phyloP scores from a whole-genome alignment of 1,284 basidiomycete genomes.

The Anthracocystis setariae region DNA sequence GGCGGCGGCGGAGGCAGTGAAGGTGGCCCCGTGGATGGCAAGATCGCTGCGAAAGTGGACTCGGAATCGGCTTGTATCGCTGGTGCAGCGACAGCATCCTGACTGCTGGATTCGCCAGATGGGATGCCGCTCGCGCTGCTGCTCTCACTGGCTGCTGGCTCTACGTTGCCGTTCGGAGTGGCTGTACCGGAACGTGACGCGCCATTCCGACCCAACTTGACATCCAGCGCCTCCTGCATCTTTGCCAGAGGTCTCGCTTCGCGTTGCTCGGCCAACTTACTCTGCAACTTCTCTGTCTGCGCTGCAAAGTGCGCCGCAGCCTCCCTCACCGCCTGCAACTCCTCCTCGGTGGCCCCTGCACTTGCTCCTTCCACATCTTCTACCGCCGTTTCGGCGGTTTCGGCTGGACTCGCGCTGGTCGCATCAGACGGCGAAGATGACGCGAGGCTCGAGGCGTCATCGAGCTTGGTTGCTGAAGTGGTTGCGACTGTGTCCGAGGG shows the following conservation, averaged over 20 bases:
- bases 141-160: background rate
- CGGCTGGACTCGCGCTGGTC: conserved; percentile 4
- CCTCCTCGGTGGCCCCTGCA: conserved; percentile 24
- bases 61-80: background rate
- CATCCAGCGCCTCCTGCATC: conserved; percentile 75
- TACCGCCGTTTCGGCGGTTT: conserved; percentile 6
- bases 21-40: background rate
- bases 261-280: conserved; percentile 78
- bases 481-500: conserved; percentile 17
- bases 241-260: conserved; percentile 87
- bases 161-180: conserved; percentile 21
- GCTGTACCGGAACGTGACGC: conserved; percentile 24
- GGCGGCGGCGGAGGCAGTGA: conserved; percentile 14
- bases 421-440: conserved; percentile 22
- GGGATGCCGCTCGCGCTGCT: conserved; percentile 12
- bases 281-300: conserved; percentile 42
- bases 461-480: conserved; percentile 10
- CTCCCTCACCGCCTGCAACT: conserved; percentile 16
- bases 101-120: conserved; percentile 18
- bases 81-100: conserved; percentile 28
- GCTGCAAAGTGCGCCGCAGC: conserved; percentile 35
- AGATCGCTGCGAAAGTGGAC: conserved; percentile 4
- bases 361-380: conserved; percentile 21
- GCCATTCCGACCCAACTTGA: conserved; percentile 72
- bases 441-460: conserved; percentile 10